phyloP scores from a whole-genome alignment of 768 basidiomycete species.

The Auriscalpium microsporum region DNA sequence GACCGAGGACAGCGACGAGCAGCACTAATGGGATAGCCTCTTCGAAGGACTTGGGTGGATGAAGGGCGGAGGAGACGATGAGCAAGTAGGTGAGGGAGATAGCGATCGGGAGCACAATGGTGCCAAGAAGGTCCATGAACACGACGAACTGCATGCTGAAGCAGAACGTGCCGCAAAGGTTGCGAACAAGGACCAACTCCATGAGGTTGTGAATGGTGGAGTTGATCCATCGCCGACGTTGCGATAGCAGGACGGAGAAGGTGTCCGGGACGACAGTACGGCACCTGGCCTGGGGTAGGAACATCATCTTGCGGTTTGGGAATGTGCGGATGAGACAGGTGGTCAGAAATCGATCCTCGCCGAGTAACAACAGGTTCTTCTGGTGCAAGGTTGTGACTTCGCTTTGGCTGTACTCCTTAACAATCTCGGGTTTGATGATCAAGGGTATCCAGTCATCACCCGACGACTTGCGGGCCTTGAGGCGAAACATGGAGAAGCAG shows the following conservation, averaged over 20 bases:
- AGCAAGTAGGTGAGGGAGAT: slow-evolving; percentile 86
- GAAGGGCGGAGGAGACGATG: slow-evolving; percentile 70
- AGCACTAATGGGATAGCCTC: slow-evolving; percentile 92
- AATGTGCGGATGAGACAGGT: slow-evolving; percentile 95
- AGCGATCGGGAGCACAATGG: slow-evolving; percentile 88
- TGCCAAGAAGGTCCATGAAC: slow-evolving; percentile 92
- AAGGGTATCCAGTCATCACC: slow-evolving; percentile 98
- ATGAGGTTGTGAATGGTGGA: slow-evolving; percentile 99
- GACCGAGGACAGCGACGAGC: slow-evolving; percentile 82
- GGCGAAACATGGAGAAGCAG: slow-evolving; percentile 99
- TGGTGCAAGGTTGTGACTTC: slow-evolving; percentile 93
- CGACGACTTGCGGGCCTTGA: slow-evolving; percentile 81
- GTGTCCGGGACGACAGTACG: slow-evolving; percentile 95
- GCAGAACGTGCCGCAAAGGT: slow-evolving; percentile 98
- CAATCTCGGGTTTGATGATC: slow-evolving; percentile 93
- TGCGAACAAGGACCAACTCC: slow-evolving; percentile 95
- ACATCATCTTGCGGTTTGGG: slow-evolving; percentile 99
- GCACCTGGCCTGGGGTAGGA: slow-evolving; percentile 91
- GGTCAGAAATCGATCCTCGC: slow-evolving; percentile 98
- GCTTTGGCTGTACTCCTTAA: slow-evolving; percentile 92
- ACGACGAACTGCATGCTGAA: slow-evolving; percentile 99
- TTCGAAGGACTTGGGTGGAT: slow-evolving; percentile 77
- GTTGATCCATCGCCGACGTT: slow-evolving; percentile 98
- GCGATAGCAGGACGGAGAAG: slow-evolving; percentile 86
- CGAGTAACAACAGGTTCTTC: slow-evolving; percentile 92